Conservation (phyloP, 2,329 filamentous ascomycete species). For the Penicillium sp. region DNA sequence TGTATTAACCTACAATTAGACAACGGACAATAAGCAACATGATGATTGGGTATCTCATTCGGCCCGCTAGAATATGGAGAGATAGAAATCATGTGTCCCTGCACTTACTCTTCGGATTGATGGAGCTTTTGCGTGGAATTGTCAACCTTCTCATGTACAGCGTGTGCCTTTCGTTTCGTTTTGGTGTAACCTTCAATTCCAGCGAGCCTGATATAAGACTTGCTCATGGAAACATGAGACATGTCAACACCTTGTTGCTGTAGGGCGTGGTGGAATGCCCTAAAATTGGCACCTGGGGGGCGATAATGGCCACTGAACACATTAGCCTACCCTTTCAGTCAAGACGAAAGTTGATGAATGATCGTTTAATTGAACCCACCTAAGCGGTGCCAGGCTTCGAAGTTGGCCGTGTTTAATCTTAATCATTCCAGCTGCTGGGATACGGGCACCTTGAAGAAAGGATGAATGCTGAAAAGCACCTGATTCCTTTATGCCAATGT, state of each 20-base stretch:
- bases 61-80: background rate
- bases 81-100: background rate
- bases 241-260: conserved; percentile 74
- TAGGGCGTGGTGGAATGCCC: conserved; percentile 72
- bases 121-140: background rate
- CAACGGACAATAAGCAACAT: background rate
- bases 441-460: conserved; percentile 78
- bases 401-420: conserved; percentile 79
- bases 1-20: background rate
- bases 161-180: conserved; percentile 48
- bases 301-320: conserved; percentile 75
- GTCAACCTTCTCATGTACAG: conserved; percentile 23
- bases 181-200: conserved; percentile 78
- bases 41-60: background rate
- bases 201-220: conserved; percentile 76
- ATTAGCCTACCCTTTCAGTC: conserved; percentile 13
- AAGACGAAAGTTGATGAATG: background rate
- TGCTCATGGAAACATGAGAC: conserved; percentile 72
- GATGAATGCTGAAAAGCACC: conserved; percentile 90
- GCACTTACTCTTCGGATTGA: background rate
- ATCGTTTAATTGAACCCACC: conserved; percentile 16
- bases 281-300: conserved; percentile 78
- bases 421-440: conserved; percentile 79
- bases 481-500: conserved; percentile 84
- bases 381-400: conserved; percentile 65